Evolutionary conservation across 805 yeast genomes (phyloP), one percentile per base, ranked within the genome.

Genomic region (Vanderwaltozyma polyspora): DNA sequence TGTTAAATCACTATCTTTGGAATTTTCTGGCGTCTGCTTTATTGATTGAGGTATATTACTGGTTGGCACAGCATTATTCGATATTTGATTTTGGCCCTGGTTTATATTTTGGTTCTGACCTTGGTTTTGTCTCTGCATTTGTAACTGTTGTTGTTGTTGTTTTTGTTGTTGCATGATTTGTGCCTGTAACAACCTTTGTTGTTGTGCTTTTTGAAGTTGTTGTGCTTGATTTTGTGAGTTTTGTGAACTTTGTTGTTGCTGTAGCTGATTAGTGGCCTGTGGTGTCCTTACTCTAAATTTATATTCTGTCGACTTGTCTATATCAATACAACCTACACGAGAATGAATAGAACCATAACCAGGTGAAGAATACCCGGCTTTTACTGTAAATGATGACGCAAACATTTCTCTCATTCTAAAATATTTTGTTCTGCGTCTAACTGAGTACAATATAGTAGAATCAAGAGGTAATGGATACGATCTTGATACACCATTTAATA

Each of bases 341-440:
- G 72, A 72, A 37, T 66, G 66, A 36, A 69, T 60, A 1, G 70
- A 61, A 23, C 69, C 65, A 35, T 77, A 71, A 28, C 82, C 69
- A 9, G 76, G 84, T 8, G 81, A 64, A 11, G 82, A 67, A 2
- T 44, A 57, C 1, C 60, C 60, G 14, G 48, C 52, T 35, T 48
- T 54, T 4, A 54, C 44, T 6, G 51, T 39, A 32, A 57, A 57
- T 2, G 95, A 89, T 39, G 82, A 74, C 1, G 95, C 94, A 60
- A 89, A 82, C 78, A 87, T 83, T 55, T 91, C 98, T 44, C 97
- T 70, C 82, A 85, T 79, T 40, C 93, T 72, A 46, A 91, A 67
- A 47, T 83, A 84, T 37, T 76, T 70, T 21, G 77, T 76, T 41
- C 94, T 72, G 34, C 76, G 61, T 32, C 81, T 65, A 0, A 79